Percentiles rank a stretch among this genome's conserved stretches.
Conservation (phyloP, 2,329 filamentous ascomycete genomes). For the Raffaelea arxii region DNA sequence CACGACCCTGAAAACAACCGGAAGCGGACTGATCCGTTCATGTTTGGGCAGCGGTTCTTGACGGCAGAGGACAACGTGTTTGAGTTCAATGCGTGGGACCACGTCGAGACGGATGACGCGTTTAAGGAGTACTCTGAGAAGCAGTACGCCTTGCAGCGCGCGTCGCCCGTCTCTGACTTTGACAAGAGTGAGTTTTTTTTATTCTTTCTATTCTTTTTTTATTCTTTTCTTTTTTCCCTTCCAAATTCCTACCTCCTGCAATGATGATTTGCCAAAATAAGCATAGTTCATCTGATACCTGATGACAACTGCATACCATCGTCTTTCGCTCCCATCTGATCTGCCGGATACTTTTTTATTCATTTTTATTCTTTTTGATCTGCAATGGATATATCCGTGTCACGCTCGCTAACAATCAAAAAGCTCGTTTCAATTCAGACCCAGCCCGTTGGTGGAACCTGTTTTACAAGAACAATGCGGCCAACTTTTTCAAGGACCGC, state of each 20-base stretch:
- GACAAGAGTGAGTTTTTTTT: slow-evolving; percentile 60
- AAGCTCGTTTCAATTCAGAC: slow-evolving; percentile 75
- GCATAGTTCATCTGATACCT: slow-evolving; percentile 66
- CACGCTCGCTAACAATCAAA: slow-evolving; percentile 6
- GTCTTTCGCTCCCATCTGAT: slow-evolving; percentile 72
- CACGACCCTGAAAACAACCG: slow-evolving; percentile 64
- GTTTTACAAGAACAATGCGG: slow-evolving; percentile 96
- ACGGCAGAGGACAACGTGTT: slow-evolving; percentile 82
- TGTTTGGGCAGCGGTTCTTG: slow-evolving; percentile 85
- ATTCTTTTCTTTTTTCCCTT: slow-evolving; percentile 1
- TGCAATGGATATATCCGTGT: background rate
- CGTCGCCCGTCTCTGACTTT: slow-evolving; percentile 82
- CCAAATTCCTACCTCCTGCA: slow-evolving; percentile 14
- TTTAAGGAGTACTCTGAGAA: slow-evolving; percentile 79
- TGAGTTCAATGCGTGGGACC: slow-evolving; percentile 98
- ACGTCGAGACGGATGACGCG: slow-evolving; percentile 83
- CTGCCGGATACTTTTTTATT: too few relatives aligned
- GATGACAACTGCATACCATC: slow-evolving; percentile 51
- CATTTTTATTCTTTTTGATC: slow-evolving; percentile 5
- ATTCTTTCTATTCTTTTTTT: background rate
- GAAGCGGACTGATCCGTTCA: slow-evolving; percentile 87
- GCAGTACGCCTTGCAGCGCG: slow-evolving; percentile 78
- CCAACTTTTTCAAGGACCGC: slow-evolving; percentile 97
- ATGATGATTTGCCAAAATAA: slow-evolving; percentile 41
- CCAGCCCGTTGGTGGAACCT: slow-evolving; percentile 97